phyloP scores from a whole-genome alignment of 352 stramenopile genomes.

The Thalassiosira livingstoniorum region DNA sequence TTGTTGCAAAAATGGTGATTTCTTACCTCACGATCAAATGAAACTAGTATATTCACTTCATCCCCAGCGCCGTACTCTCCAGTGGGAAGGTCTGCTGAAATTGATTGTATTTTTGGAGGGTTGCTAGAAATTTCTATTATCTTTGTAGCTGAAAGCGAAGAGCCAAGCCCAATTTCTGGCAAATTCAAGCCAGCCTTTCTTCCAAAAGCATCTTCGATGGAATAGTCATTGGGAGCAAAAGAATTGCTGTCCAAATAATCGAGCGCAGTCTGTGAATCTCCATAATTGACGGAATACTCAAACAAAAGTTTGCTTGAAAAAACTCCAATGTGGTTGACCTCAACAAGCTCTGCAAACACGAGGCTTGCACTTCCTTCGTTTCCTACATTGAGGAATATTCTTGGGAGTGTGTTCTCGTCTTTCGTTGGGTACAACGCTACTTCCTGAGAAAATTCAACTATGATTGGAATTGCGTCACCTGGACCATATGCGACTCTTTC shows the following conservation, averaged over 20 bases:
- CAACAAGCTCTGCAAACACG: conserved; percentile 52
- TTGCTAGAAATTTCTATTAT: conserved; percentile 51
- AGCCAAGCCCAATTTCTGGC: conserved; percentile 23
- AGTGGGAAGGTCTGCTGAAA: conserved; percentile 39
- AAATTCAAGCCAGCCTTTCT: conserved; percentile 52
- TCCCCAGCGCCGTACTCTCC: conserved; percentile 68
- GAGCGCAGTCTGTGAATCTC: conserved; percentile 46
- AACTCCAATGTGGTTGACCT: not conserved
- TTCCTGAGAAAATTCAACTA: conserved; percentile 66
- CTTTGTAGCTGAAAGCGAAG: conserved; percentile 54
- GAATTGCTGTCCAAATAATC: conserved; percentile 53
- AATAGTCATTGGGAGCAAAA: conserved; percentile 55
- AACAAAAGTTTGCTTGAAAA: conserved; percentile 50
- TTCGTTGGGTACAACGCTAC: conserved; percentile 41
- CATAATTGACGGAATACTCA: conserved; percentile 55
- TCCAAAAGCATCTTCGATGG: conserved; percentile 66
- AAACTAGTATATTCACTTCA: conserved; percentile 57
- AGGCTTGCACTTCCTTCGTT: conserved; percentile 19
- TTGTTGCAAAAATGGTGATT: not conserved
- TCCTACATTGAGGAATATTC: conserved; percentile 53
- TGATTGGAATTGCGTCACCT: conserved; percentile 60
- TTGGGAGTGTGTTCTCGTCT: conserved; percentile 38
- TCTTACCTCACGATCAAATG: conserved; percentile 60
- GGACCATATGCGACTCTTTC: conserved; percentile 46
- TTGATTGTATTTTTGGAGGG: conserved; percentile 42